Conservation (phyloP, 2,329 filamentous ascomycete species). For the Xylariaceae sp. region DNA sequence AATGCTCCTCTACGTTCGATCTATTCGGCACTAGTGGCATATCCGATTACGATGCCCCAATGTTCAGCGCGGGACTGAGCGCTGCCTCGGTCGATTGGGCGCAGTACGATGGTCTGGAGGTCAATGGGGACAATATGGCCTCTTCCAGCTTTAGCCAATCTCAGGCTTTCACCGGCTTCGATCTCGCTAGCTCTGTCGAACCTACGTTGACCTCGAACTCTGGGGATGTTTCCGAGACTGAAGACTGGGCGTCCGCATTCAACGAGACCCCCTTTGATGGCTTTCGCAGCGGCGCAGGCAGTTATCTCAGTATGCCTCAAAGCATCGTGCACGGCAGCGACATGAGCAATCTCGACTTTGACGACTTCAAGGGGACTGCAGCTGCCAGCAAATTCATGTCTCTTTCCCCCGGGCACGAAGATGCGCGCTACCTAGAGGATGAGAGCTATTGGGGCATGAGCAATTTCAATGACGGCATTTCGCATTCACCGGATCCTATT, state of each 20-base stretch:
- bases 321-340: slow-evolving; percentile 44
- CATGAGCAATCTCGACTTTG: slow-evolving; percentile 51
- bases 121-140: slow-evolving; percentile 33
- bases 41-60: slow-evolving; percentile 53
- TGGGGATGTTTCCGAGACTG: slow-evolving; percentile 65
- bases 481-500: slow-evolving; percentile 34
- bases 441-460: slow-evolving; percentile 40
- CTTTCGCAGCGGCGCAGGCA: slow-evolving; percentile 49
- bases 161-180: slow-evolving; percentile 46
- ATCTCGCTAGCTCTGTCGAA: slow-evolving; percentile 46
- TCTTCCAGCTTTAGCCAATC: slow-evolving; percentile 33
- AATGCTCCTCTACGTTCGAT: slow-evolving; percentile 51
- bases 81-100: slow-evolving; percentile 55
- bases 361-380: slow-evolving; percentile 53
- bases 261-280: slow-evolving; percentile 46
- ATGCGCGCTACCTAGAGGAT: slow-evolving; percentile 45
- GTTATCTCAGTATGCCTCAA: slow-evolving; percentile 47
- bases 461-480: slow-evolving; percentile 36
- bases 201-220: slow-evolving; percentile 59
- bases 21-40: slow-evolving; percentile 44
- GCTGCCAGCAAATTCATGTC: slow-evolving; percentile 45
- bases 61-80: slow-evolving; percentile 61
- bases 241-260: slow-evolving; percentile 50
- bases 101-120: slow-evolving; percentile 50
- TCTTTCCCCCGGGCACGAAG: slow-evolving; percentile 38